Evolutionary conservation across 768 basidiomycete species (phyloP), one percentile per base, ranked within the genome.

Genomic region (Sarcodon sp.): DNA sequence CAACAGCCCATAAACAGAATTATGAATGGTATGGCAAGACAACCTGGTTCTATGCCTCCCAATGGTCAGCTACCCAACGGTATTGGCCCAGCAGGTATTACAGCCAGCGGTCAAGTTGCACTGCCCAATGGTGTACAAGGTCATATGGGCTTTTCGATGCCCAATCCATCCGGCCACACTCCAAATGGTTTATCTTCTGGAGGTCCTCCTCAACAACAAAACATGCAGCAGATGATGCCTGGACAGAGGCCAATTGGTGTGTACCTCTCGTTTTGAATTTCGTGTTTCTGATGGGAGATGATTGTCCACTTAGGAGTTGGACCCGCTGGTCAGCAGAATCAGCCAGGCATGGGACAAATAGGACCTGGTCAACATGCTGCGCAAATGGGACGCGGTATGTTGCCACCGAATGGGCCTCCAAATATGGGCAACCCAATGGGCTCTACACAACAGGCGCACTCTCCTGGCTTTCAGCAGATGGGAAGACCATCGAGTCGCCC

Each of bases 401-500:
- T 69, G 44, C 77, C 77, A 7, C 76, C 78, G 0, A 68, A 66
- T 36, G 68, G 67, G 5, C 64, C 53, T 12, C 62, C 57, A 48
- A 61, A 55, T 13, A 58, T 63, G 54, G 67, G 66, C 33, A 68
- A 67, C 39, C 59, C 66, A 48, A 44, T 53, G 62, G 68, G 52
- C 57, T 52, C 68, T 47, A 51, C 62, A 27, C 57, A 66, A 18
- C 59, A 59, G 32, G 66, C 69, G 0, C 69, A 72, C 41, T 68
- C 72, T 9, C 66, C 64, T 18, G 51, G 59, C 7, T 76, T 70
- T 51, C 68, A 66, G 37, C 71, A 67, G 51, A 56, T 67, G 12
- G 72, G 69, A 3, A 68, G 77, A 44, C 75, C 82, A 6, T 76
- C 77, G 4, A 84, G 83, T 57, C 70, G 81, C 36, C 71, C 81